Evolutionary conservation across 371 early-diverging fungal species (phyloP), one percentile per base, ranked within the genome.

Genomic region (Smittium culicis): DNA sequence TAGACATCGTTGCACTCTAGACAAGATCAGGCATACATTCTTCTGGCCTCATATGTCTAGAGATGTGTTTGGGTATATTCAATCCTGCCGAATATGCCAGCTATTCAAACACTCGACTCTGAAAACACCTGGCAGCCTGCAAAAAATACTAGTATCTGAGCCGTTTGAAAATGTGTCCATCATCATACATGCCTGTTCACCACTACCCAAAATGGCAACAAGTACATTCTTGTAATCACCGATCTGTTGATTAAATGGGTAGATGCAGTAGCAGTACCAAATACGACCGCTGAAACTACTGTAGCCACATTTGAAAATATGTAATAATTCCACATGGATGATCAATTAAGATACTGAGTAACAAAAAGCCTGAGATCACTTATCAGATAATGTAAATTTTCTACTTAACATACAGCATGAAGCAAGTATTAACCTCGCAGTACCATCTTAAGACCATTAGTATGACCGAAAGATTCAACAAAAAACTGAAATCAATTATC

Each of bases 401-500:
- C 27, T 57, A 25, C 14, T 57, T 20, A 57, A 57, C 8, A 45
- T n/a, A 57, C 57, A 25, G 57, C 14, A 57, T 57, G 3, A 57
- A 20, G 25, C 57, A 57, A 25, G 3, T 57, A 5, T 57, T 57
- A 16, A 5, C 57, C 3, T 57, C 27, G 14, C 57, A 8, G 27
- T 57, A 57, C 27, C 45, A 45, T 57, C 27, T 25, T 5, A 25
- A n/a, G 27, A 25, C 57, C 5, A 57, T 16, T 57, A 25, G 27
- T 45, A 57, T 57, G 57, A 57, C 57, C n/a, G 57, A 57, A 57
- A 20, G 57, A 11, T 57, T 57, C 27, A 57, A 57, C 57, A 57
- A 25, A 27, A 25, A 8, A n/a, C 5, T 20, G 5, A 57, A 57
- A 25, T 3, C 14, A 45, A 57, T 57, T 8, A 57, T 25, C 57